Evolutionary conservation across 768 basidiomycete genomes (phyloP), one percentile per base, ranked within the genome.

Genomic region (Mycena crocata): DNA sequence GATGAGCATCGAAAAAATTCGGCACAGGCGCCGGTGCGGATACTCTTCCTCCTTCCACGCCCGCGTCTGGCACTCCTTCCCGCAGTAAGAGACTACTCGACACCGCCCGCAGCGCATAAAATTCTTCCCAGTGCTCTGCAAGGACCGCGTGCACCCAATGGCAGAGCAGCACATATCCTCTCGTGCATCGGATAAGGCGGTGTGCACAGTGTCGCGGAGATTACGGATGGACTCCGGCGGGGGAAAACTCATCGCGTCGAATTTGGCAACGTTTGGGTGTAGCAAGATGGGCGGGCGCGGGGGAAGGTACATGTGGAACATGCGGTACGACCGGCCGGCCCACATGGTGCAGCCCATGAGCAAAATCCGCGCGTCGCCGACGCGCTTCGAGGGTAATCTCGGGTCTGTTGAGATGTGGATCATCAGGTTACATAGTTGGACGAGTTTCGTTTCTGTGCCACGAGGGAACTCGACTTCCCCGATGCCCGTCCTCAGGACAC

Each of bases 291-390:
- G n/a, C 21, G 60, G 57, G 23, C 64, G 59, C 35, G 70, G 70
- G 17, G 59, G 52, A 12, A 68, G 31, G 23, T 66, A 61, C 61
- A 71, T 71, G 40, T 62, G 61, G 51, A 66, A 64, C 21, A 66
- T 54, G 2, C 70, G 67, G 40, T 68, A 66, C 34, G 56, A 42
- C 26, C 32, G 15, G 49, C 63, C 28, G 19, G 60, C 64, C 40
- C 37, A 52, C 23, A 17, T n/a, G 2, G 17, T 1, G n/a, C 30
- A 39, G 42, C 9, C 28, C 8, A 23, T 24, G 12, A 45, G 13
- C 32, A n/a, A n/a, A n/a, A n/a, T 21, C 17, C 39, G 50, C 31
- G 55, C 23, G 30, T 14, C 34, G 21, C 32, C 35, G 24, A 15
- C n/a, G 17, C 30, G 12, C 12, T 19, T 8, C 15, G 44, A 31